Evolutionary conservation across 2,329 filamentous ascomycete genomes (phyloP).

Genomic region (Sporothrix luriei): DNA sequence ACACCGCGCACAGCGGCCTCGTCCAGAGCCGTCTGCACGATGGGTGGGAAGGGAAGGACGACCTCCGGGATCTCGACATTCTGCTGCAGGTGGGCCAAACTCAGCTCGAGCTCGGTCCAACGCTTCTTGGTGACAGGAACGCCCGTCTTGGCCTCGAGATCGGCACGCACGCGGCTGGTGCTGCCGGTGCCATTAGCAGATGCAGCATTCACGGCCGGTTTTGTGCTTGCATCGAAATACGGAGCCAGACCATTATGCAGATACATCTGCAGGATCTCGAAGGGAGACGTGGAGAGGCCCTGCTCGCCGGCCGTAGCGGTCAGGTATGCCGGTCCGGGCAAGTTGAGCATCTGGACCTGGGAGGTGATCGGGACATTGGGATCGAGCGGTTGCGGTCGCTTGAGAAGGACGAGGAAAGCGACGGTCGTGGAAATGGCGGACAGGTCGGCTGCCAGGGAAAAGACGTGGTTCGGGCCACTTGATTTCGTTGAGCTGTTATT

Average conservation of each 20-base stretch:
- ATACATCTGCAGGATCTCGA: slow-evolving; percentile 88
- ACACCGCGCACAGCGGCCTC: slow-evolving; percentile 68
- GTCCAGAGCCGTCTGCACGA: slow-evolving; percentile 83
- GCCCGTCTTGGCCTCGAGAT: slow-evolving; percentile 89
- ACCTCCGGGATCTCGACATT: slow-evolving; percentile 97
- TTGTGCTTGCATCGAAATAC: slow-evolving; percentile 96
- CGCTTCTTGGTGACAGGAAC: slow-evolving; percentile 98
- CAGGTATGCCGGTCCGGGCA: slow-evolving; percentile 77
- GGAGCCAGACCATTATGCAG: slow-evolving; percentile 89
- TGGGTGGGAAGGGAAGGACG: slow-evolving; percentile 80
- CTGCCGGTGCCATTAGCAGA: slow-evolving; percentile 50
- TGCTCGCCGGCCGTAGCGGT: slow-evolving; percentile 69
- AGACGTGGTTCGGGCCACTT: slow-evolving; percentile 58
- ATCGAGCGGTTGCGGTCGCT: slow-evolving; percentile 86
- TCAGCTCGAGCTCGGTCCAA: slow-evolving; percentile 90
- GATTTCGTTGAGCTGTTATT: slow-evolving; percentile 25
- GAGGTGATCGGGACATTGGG: slow-evolving; percentile 76
- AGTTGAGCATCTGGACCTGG: slow-evolving; percentile 90
- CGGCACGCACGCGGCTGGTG: slow-evolving; percentile 61
- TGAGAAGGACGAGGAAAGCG: slow-evolving; percentile 85
- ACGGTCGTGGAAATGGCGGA: slow-evolving; percentile 77
- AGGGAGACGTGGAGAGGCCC: slow-evolving; percentile 75
- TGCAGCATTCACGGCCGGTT: slow-evolving; percentile 65
- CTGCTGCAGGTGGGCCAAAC: slow-evolving; percentile 87
- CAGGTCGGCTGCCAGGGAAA: slow-evolving; percentile 80